Evolutionary conservation across 306 rosid species (phyloP).

Genomic region (Acacia crassicarpa): DNA sequence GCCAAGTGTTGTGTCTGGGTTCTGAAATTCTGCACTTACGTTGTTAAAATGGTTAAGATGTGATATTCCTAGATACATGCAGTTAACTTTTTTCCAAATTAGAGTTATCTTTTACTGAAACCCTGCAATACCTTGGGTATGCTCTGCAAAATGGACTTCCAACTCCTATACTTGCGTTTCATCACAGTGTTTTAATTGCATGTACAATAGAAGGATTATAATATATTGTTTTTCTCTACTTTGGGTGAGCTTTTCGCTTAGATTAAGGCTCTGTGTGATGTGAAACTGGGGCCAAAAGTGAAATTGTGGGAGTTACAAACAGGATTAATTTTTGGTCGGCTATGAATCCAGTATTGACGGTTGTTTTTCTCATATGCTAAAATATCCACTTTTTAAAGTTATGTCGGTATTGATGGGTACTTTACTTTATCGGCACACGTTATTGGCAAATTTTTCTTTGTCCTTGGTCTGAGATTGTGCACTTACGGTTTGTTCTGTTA

Average conservation of each 20-base stretch:
- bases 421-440: neutral
- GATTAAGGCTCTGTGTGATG: neutral
- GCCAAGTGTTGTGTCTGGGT: neutral
- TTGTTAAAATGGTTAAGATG: neutral
- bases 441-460: neutral
- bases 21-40: neutral
- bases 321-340: neutral
- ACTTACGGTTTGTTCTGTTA: neutral
- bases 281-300: neutral
- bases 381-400: neutral
- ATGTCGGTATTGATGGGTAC: neutral
- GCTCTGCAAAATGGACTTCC: neutral
- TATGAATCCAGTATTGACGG: neutral
- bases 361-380: neutral
- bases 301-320: neutral
- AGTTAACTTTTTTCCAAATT: neutral
- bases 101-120: neutral
- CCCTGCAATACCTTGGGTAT: neutral
- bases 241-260: neutral
- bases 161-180: neutral
- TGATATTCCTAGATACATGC: neutral
- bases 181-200: neutral
- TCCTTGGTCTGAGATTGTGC: neutral
- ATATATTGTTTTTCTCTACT: neutral
- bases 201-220: neutral